phyloP scores from a whole-genome alignment of 129 eudicot genomes.

The Chrysanthemum seticuspe region DNA sequence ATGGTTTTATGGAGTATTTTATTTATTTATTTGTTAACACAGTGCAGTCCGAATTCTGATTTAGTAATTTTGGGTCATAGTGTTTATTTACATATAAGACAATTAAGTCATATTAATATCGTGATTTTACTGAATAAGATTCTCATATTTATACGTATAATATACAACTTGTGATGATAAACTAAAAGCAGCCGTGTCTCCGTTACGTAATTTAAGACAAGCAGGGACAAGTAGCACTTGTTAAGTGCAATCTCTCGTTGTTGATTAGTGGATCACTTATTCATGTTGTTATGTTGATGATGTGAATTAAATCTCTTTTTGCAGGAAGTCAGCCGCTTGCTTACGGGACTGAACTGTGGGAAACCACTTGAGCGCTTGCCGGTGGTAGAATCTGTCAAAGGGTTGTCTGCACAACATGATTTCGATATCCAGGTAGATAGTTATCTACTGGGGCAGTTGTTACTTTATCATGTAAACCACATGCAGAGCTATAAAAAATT shows the following conservation, averaged over 20 bases:
- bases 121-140: not conserved
- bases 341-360: constrained; percentile 87
- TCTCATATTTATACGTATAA: not conserved
- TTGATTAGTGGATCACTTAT: no score
- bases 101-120: no score
- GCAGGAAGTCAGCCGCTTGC: constrained; percentile 91
- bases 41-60: no score
- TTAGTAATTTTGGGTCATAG: no score
- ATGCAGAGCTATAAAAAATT: not conserved
- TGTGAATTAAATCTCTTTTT: constrained; percentile 15
- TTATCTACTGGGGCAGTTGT: not conserved
- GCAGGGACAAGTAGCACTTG: not conserved
- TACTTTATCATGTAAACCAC: constrained; percentile 6
- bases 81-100: no score
- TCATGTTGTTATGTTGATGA: constrained; percentile 2
- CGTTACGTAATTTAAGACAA: not conserved
- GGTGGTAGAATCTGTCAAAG: constrained; percentile 50
- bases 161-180: not conserved
- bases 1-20: no score
- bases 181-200: constrained; percentile 5
- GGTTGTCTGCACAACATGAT: constrained; percentile 62
- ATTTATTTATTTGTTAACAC: no score
- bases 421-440: constrained; percentile 82
- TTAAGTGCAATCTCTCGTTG: not conserved
- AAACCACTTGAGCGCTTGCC: constrained; percentile 50